Percentiles rank a stretch among this genome's conserved stretches.
phyloP scores from a whole-genome alignment of 805 yeast species.

The Wickerhamiella galacta region DNA sequence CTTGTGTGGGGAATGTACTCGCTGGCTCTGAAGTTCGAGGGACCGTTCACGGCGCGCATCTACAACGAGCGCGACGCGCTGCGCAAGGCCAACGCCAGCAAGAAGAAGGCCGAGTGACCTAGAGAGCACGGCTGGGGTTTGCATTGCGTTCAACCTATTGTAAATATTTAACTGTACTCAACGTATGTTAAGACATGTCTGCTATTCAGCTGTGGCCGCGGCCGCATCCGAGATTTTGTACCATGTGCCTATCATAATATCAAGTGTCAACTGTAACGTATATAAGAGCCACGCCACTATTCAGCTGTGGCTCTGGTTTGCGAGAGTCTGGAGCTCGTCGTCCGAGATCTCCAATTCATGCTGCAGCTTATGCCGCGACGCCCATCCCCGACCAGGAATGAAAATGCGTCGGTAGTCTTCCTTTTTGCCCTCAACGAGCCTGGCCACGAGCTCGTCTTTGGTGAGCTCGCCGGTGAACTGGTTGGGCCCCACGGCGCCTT shows the following conservation, averaged over 20 bases:
- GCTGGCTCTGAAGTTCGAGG: slow-evolving; percentile 77
- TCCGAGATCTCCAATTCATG: slow-evolving; percentile 3
- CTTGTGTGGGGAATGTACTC: slow-evolving; percentile 69
- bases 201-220: too few species aligned
- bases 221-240: too few species aligned
- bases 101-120: neutral
- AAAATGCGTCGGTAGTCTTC: slow-evolving; percentile 5
- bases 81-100: slow-evolving; percentile 13
- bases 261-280: too few species aligned
- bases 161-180: neutral
- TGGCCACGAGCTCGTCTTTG: slow-evolving; percentile 1
- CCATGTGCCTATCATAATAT: too few species aligned
- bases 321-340: slow-evolving; percentile 3
- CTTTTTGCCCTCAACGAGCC: slow-evolving; percentile 4
- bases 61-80: slow-evolving; percentile 54
- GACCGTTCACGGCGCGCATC: slow-evolving; percentile 87
- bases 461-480: neutral
- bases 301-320: too few species aligned
- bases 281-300: too few species aligned
- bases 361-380: slow-evolving; percentile 4
- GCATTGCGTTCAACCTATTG: too few species aligned
- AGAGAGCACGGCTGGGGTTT: neutral
- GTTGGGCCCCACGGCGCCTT: neutral
- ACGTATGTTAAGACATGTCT: neutral
- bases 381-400: slow-evolving; percentile 7